Base-by-base conservation (phyloP, 1,139 yeast genomes). In the Yamadazyma atlantica region DNA sequence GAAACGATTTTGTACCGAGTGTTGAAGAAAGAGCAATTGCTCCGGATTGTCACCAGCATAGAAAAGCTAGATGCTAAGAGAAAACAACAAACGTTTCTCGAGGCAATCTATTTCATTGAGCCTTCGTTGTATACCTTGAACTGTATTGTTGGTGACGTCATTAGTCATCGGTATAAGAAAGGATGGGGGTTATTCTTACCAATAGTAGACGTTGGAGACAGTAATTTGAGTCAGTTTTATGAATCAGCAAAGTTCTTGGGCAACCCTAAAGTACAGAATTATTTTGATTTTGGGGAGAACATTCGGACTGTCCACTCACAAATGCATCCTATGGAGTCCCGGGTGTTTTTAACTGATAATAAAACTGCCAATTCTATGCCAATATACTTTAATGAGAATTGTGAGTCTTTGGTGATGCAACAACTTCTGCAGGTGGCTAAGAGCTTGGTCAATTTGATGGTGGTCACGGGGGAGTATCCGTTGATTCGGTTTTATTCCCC, bases 391-490 rank as follows among this genome's bases (percentile, higher is more conserved):
- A 88, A 86, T 54, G 69, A 67, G 29, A 69, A 76, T 39, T 88
- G 95, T 54, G 59, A 67, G 24, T 82, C 81, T 39, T 62, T 82
- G 39, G 82, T 86, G 24, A 66, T 74, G 24, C 67, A 70, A 18
- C 84, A 83, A 41, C 69, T 88, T 17, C 64, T 70, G 22, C 62
- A 64, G 39, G 80, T 86, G 0, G 89, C 94, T 1, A 61, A 66
- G 34, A 66, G 82, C 33, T 65, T 92, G 51, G 80, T 88, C 25
- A 80, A 83, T 46, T 53, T 86, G 24, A 85, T 95, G 69, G 78
- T 85, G 3, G 57, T 85, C 8, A 79, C 94, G 2, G 95, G 95
- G 11, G 97, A 90, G 55, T 86, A 85, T 52, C 98, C 98, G 2
- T 75, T 85, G 33, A 78, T 92, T 24, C 71, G 98, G 45, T 88